These are phyloP conservation scores for Monosporozyma aerobia DNA, from an alignment of 805 yeast genomes.

Conservation along the genomic window DNA sequence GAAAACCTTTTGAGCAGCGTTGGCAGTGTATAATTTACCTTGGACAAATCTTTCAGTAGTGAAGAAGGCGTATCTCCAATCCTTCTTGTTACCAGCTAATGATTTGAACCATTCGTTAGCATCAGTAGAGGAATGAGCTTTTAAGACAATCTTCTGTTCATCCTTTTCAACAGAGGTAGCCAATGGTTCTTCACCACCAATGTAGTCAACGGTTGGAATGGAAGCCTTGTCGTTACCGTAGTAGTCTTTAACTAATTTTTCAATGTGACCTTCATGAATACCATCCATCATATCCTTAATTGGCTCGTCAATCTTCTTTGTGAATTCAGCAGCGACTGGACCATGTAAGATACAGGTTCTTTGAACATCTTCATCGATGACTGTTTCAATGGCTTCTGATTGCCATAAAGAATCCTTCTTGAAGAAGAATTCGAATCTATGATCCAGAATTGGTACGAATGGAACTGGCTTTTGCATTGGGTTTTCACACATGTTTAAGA, in stretches of 20 bases:
- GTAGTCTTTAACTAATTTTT: constrained; percentile 52
- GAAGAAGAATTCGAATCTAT: constrained; percentile 89
- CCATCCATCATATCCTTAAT: constrained; percentile 80
- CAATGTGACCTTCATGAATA: constrained; percentile 85
- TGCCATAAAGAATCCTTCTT: constrained; percentile 99
- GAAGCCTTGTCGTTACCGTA: constrained; percentile 61
- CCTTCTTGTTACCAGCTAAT: constrained; percentile 67
- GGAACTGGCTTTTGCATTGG: constrained; percentile 96
- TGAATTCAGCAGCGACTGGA: constrained; percentile 94
- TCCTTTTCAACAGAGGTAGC: constrained; percentile 27
- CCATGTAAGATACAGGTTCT: constrained; percentile 99
- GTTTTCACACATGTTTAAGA: constrained; percentile 70
- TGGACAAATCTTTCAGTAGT: constrained; percentile 75
- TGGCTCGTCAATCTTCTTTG: constrained; percentile 84
- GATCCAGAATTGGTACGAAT: constrained; percentile 90
- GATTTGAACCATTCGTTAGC: constrained; percentile 61
- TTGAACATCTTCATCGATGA: constrained; percentile 90
- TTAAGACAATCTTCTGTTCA: constrained; percentile 31
- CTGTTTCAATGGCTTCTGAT: constrained; percentile 93
- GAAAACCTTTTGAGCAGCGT: constrained; percentile 73
- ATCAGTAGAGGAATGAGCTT: constrained; percentile 31
- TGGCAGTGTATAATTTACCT: constrained; percentile 66
- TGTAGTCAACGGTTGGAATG: constrained; percentile 85
- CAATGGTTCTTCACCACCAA: constrained; percentile 58
- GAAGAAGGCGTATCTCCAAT: constrained; percentile 90